Evolutionary conservation across 2,329 filamentous ascomycete species (phyloP).

Genomic region (Stagonosporopsis cucurbitacearum): DNA sequence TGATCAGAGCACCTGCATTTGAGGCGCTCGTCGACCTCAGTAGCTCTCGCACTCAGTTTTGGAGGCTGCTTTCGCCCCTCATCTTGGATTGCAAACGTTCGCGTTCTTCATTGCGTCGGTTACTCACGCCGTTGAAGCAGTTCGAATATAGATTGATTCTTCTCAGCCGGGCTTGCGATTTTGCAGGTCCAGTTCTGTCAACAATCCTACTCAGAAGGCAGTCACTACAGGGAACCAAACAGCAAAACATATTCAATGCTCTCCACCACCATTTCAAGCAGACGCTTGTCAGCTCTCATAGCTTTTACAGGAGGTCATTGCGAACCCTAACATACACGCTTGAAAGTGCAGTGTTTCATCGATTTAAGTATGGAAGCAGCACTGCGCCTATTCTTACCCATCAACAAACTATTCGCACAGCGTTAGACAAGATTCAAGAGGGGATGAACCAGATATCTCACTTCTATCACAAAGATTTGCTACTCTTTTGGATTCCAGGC

Average conservation of each 20-base stretch:
- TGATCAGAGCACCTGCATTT: neutral
- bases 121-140: neutral
- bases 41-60: neutral
- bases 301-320: too few species aligned
- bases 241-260: neutral
- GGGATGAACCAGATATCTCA: neutral
- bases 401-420: neutral
- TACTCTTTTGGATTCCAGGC: neutral
- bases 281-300: neutral
- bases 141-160: neutral
- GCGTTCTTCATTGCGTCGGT: neutral
- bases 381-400: neutral
- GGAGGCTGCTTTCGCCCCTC: neutral
- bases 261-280: neutral
- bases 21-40: neutral
- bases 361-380: neutral
- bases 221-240: neutral
- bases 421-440: neutral
- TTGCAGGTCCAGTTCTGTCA: neutral
- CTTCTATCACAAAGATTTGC: neutral
- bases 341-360: neutral
- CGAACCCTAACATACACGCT: neutral
- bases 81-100: neutral
- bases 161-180: neutral
- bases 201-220: neutral